Evolutionary conservation across 73 alveolate genomes (phyloP).

Genomic region (Urostyla sp.): DNA sequence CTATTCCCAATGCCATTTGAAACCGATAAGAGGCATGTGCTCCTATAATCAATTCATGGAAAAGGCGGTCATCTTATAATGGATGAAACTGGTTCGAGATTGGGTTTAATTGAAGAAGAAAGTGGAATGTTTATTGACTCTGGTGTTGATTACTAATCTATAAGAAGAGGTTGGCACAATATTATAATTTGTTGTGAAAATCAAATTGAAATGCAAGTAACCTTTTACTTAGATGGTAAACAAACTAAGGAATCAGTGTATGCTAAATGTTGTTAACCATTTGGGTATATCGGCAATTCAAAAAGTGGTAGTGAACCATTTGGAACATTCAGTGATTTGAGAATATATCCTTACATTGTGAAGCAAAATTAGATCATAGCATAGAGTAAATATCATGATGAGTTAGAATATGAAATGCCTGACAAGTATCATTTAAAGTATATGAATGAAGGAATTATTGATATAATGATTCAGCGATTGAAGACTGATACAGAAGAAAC

Average conservation of each 20-base stretch:
- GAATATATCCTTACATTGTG: constrained; percentile 45
- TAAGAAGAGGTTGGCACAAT: constrained; percentile 59
- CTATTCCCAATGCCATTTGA: constrained; percentile 43
- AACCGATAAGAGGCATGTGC: constrained; percentile 46
- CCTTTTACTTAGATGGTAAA: constrained; percentile 45
- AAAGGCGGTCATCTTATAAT: constrained; percentile 44
- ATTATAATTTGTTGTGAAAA: constrained; percentile 46
- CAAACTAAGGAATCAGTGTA: not conserved
- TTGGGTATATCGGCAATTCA: constrained; percentile 56
- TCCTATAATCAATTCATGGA: constrained; percentile 25
- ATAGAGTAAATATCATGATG: constrained; percentile 47
- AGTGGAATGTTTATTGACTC: constrained; percentile 26
- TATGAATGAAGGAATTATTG: constrained; percentile 28
- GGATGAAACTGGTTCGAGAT: constrained; percentile 42
- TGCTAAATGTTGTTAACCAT: not conserved
- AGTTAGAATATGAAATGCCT: constrained; percentile 58
- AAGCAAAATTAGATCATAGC: not conserved
- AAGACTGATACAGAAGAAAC: constrained; percentile 42
- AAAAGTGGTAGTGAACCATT: constrained; percentile 52
- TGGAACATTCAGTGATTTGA: constrained; percentile 49
- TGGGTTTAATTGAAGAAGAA: not conserved
- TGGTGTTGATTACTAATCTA: constrained; percentile 23
- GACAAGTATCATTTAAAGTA: constrained; percentile 30
- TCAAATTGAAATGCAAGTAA: constrained; percentile 21
- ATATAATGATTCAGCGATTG: constrained; percentile 26